A percentile compares a stretch with the other conserved stretches of the same genome.
phyloP scores from a whole-genome alignment of 352 stramenopile species.

The Achlya hypogyna region DNA sequence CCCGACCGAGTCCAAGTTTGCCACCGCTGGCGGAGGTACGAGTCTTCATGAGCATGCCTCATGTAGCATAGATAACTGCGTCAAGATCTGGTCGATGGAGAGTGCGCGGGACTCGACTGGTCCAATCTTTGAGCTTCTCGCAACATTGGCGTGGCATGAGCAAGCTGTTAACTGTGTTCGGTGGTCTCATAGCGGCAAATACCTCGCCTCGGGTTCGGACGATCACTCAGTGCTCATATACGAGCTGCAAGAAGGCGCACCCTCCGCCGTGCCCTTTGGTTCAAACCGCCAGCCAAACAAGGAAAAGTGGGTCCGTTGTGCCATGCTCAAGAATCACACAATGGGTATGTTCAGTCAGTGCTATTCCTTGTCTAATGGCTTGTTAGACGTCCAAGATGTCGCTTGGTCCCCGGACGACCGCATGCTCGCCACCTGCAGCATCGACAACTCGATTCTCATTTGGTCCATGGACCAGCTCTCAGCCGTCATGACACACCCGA shows the following conservation, averaged over 20 bases:
- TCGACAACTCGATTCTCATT: conserved; percentile 83
- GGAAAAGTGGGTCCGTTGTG: conserved; percentile 75
- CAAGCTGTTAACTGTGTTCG: conserved; percentile 82
- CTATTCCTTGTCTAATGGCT: neutral
- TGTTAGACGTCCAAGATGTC: conserved; percentile 69
- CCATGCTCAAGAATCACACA: conserved; percentile 73
- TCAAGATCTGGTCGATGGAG: conserved; percentile 78
- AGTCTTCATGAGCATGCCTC: neutral
- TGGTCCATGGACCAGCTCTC: conserved; percentile 60
- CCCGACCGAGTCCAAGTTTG: conserved; percentile 57
- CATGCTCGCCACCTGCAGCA: conserved; percentile 81
- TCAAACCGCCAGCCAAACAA: conserved; percentile 72
- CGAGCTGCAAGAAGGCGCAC: conserved; percentile 50
- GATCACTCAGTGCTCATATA: conserved; percentile 81
- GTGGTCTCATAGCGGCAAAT: conserved; percentile 61
- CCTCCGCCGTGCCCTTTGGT: conserved; percentile 64
- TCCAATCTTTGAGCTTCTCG: conserved; percentile 55
- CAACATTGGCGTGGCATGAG: conserved; percentile 71
- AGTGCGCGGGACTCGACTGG: neutral
- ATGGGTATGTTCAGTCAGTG: conserved; percentile 42
- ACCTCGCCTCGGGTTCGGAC: conserved; percentile 74
- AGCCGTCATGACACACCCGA: conserved; percentile 67
- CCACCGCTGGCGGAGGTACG: conserved; percentile 63
- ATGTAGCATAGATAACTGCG: conserved; percentile 43
- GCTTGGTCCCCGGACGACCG: conserved; percentile 82